Evolutionary conservation across 2,329 filamentous ascomycete genomes (phyloP), one percentile per base, ranked within the genome.

Genomic region (Fusarium torulosum): DNA sequence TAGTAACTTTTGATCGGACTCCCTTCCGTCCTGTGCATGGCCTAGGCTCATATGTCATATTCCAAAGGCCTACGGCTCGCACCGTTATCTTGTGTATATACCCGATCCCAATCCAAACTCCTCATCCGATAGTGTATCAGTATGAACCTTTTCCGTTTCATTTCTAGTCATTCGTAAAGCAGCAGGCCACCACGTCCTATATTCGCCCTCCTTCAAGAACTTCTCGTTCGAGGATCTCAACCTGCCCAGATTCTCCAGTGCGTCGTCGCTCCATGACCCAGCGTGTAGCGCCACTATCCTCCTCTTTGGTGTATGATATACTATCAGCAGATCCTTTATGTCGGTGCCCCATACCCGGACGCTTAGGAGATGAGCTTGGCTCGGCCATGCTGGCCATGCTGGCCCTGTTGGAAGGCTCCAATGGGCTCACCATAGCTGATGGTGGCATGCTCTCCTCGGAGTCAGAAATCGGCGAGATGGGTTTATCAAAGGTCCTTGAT

Each of bases 181-280:
- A 46, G 29, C 27, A 46, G 27, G 50, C 33, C n/a, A 35, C 31
- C 23, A 49, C 44, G 42, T 70, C 46, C 58, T 75, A 83, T 46
- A 85, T 86, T 51, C 78, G 80, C 8, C 83, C 82, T 5, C 87
- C 86, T 63, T 86, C 84, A 11, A 92, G 84, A 59, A 91, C 81
- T 75, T 91, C 87, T 53, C 90, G 80, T 43, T 86, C 88, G 5
- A 91, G 77, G n/a, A 91, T 77, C 73, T 91, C 88, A 53, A 90
- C 77, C 75, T 90, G 84, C 1, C 90, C 90, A 59, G 81, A 84
- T 71, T 92, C 90, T 1, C 83, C 87, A 4, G 88, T 91, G 35
- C 90, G 80, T 52, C 90, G 82, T 35, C 90, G 79, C 76, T 93
- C 91, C 69, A 93, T 80, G 9, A 93, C 86, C 91, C 90, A 93